Evolutionary conservation across 768 basidiomycete species (phyloP).

Genomic region (Tulasnella calospora): DNA sequence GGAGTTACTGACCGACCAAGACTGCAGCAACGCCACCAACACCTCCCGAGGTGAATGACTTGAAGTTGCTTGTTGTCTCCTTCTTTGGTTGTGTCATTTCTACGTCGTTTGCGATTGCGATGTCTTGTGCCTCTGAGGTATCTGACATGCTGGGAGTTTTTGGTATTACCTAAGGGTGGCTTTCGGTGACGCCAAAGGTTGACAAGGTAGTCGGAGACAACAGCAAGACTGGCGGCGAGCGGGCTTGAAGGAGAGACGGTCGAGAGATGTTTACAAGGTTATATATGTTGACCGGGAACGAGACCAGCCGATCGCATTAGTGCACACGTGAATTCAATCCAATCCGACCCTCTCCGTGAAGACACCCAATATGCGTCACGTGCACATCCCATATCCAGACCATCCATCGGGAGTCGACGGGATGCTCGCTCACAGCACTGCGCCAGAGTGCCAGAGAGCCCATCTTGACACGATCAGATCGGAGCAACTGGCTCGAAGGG

Average conservation of each 20-base stretch:
- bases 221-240: neutral
- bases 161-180: neutral
- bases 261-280: neutral
- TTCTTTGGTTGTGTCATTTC: constrained; percentile 16
- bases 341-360: neutral
- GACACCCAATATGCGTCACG: neutral
- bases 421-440: neutral
- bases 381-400: neutral
- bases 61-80: constrained; percentile 45
- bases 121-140: neutral
- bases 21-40: constrained; percentile 85
- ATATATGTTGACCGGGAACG: neutral
- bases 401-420: neutral
- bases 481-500: neutral
- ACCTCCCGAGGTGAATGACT: constrained; percentile 91
- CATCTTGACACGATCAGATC: neutral
- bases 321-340: neutral
- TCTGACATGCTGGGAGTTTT: constrained; percentile 8
- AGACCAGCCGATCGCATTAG: neutral
- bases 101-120: constrained; percentile 3
- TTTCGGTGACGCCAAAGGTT: neutral
- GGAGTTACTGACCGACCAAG: constrained; percentile 66
- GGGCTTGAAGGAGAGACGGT: neutral
- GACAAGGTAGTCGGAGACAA: neutral
- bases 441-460: too few species aligned